A percentile compares a stretch with the other conserved stretches of the same genome.
Conservation (phyloP, 139 green algal genomes). For the Raphidocelis subcapitata region DNA sequence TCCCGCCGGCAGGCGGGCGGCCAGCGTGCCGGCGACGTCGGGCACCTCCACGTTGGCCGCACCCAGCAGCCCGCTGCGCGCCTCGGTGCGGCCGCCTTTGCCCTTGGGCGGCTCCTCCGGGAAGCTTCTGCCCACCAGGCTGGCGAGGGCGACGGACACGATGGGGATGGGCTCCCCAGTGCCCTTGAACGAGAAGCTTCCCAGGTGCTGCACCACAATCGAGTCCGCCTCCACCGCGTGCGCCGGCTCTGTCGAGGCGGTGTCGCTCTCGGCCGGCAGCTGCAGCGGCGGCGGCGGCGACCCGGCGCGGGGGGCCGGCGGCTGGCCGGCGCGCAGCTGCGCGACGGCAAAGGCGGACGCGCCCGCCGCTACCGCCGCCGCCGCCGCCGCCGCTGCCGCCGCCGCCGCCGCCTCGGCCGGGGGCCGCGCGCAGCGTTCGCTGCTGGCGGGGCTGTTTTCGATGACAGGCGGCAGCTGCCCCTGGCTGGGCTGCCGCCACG, state of each 20-base stretch:
- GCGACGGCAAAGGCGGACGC: too few species aligned
- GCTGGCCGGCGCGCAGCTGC: too few species aligned
- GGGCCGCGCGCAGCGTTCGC: too few species aligned
- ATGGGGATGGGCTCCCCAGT: constrained; percentile 28
- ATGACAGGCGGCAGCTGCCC: too few species aligned
- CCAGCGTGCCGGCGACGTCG: neutral
- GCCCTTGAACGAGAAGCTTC: constrained; percentile 41
- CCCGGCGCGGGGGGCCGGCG: too few species aligned
- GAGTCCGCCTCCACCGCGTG: neutral
- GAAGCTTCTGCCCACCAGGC: constrained; percentile 24
- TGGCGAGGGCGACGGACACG: constrained; percentile 21
- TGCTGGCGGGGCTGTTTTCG: too few species aligned
- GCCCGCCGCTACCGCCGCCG: too few species aligned
- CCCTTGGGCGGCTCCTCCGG: constrained; percentile 32
- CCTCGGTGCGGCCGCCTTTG: constrained; percentile 23
- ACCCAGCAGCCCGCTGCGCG: neutral
- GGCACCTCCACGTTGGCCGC: neutral
- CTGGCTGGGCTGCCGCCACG: too few species aligned
- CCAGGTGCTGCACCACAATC: constrained; percentile 12
- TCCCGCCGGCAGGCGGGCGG: neutral
- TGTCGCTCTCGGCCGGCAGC: too few species aligned
- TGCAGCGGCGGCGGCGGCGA: too few species aligned
- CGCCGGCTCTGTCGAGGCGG: neutral
- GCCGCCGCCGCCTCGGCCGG: too few species aligned
- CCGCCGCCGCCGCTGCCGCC: too few species aligned